Conservation (phyloP, 2,329 filamentous ascomycete genomes). For the Colletotrichum costaricense region DNA sequence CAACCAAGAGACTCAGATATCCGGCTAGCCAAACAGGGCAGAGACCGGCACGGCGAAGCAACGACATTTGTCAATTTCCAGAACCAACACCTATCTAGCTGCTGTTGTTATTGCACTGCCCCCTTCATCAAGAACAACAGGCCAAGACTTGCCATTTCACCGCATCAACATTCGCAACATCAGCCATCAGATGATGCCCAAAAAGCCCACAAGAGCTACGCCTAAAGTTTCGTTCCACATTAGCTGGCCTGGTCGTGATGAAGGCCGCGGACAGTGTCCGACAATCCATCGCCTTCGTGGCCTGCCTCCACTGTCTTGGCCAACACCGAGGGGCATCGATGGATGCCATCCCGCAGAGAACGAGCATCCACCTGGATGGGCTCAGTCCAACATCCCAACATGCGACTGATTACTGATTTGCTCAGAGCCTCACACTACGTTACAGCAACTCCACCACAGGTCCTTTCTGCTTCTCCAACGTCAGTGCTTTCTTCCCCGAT, state of each 20-base stretch:
- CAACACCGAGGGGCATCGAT: not conserved
- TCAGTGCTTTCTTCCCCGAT: slow-evolving; percentile 21
- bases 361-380: not conserved
- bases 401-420: slow-evolving; percentile 20
- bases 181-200: not conserved
- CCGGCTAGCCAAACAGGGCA: not conserved
- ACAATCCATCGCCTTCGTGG: not conserved
- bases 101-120: not conserved
- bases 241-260: not conserved
- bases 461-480: not conserved
- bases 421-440: not conserved
- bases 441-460: slow-evolving; percentile 5
- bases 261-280: slow-evolving; percentile 3
- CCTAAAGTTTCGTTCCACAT: not conserved
- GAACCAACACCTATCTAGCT: not conserved
- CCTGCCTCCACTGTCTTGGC: not conserved
- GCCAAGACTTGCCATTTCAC: not conserved
- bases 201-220: not conserved
- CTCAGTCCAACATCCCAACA: not conserved
- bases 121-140: not conserved
- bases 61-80: not conserved
- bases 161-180: not conserved
- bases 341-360: not conserved
- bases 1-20: not conserved
- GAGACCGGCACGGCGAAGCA: not conserved